Evolutionary conservation across 2,329 filamentous ascomycete species (phyloP).

Genomic region (Diaporthe australafricana): DNA sequence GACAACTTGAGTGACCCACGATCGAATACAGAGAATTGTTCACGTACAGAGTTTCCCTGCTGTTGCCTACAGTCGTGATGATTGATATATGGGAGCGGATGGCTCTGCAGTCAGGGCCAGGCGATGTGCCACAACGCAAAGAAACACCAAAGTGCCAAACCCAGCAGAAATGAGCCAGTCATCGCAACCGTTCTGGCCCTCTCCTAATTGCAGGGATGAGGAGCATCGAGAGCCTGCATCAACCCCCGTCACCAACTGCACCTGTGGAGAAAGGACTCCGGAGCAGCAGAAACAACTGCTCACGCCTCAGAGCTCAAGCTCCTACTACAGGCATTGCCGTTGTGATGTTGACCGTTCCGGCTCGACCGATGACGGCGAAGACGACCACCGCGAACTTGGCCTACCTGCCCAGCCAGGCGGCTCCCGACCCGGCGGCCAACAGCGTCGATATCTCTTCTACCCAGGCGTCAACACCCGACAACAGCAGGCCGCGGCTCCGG

Average conservation of each 20-base stretch:
- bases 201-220: neutral
- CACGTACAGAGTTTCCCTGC: neutral
- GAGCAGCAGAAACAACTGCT: neutral
- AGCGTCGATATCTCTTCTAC: neutral
- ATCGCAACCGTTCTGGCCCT: neutral
- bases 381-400: neutral
- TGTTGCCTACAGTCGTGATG: neutral
- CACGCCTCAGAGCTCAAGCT: neutral
- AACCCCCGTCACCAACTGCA: too few species aligned
- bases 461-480: neutral
- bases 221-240: too few species aligned
- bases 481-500: neutral
- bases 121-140: neutral
- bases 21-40: neutral
- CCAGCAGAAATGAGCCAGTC: neutral
- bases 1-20: neutral
- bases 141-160: neutral
- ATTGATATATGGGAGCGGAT: neutral
- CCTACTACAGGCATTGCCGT: neutral
- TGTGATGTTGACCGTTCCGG: too few species aligned
- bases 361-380: neutral
- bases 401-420: neutral
- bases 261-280: neutral
- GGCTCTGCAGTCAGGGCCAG: neutral
- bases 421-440: too few species aligned